Evolutionary conservation across 1,139 yeast genomes (phyloP).

Genomic region (Yamadazyma dendronema): DNA sequence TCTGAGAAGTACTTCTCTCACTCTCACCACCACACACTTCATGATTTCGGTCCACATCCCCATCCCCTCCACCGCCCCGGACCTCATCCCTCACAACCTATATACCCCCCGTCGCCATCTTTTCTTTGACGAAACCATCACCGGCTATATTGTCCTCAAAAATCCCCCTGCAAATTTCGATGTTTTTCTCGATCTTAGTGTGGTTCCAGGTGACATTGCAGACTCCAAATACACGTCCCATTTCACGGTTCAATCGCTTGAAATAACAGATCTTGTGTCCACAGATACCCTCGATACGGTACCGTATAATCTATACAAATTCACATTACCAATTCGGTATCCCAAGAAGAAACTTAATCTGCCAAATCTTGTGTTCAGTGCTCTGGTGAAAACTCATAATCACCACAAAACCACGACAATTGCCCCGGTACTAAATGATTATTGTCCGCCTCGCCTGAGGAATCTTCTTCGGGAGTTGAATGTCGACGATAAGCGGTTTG

Average conservation of each 20-base stretch:
- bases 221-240: slow-evolving; percentile 9
- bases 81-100: not conserved
- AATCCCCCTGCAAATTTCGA: slow-evolving; percentile 8
- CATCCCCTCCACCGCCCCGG: not conserved
- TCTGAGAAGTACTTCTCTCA: no score
- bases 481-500: not conserved
- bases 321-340: slow-evolving; percentile 34
- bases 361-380: slow-evolving; percentile 30
- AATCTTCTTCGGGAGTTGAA: slow-evolving; percentile 3
- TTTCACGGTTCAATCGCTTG: slow-evolving; percentile 5
- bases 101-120: slow-evolving; percentile 4
- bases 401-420: not conserved
- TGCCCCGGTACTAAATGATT: not conserved
- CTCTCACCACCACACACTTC: not conserved
- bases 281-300: slow-evolving; percentile 1
- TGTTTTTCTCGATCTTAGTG: slow-evolving; percentile 26
- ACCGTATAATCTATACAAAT: slow-evolving; percentile 9
- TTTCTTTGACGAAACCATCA: slow-evolving; percentile 14
- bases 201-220: slow-evolving; percentile 26
- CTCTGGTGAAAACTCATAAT: slow-evolving; percentile 12
- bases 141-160: slow-evolving; percentile 9
- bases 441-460: not conserved
- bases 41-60: not conserved
- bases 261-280: slow-evolving; percentile 4
- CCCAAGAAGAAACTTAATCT: slow-evolving; percentile 33